phyloP scores from a whole-genome alignment of 768 basidiomycete species.

The Fibroporia radiculosa region DNA sequence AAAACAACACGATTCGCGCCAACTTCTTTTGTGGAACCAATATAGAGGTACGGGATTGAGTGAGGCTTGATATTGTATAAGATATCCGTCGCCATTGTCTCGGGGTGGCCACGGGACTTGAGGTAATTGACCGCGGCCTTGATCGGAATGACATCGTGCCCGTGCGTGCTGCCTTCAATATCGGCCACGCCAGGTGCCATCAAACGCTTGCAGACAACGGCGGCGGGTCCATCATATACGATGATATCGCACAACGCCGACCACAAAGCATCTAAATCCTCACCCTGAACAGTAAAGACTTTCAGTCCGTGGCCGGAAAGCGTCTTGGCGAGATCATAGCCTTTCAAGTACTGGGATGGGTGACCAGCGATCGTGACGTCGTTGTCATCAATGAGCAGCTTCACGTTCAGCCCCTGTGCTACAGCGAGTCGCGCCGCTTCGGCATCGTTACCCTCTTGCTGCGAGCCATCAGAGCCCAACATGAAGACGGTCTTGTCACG shows the following conservation, averaged over 20 bases:
- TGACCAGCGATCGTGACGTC: constrained; percentile 92
- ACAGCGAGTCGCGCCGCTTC: constrained; percentile 86
- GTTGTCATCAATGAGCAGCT: constrained; percentile 84
- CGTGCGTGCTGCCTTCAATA: constrained; percentile 73
- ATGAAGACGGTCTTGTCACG: constrained; percentile 71
- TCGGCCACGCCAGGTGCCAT: constrained; percentile 47
- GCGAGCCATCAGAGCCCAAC: constrained; percentile 84
- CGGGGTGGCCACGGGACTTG: constrained; percentile 47
- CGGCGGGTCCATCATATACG: constrained; percentile 66
- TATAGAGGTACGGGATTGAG: constrained; percentile 48
- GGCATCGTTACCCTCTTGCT: constrained; percentile 88
- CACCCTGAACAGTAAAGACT: constrained; percentile 66
- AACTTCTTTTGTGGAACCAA: constrained; percentile 65
- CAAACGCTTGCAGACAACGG: constrained; percentile 60
- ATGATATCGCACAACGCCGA: constrained; percentile 48
- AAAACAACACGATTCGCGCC: constrained; percentile 80
- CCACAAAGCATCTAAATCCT: constrained; percentile 78
- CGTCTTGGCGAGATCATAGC: constrained; percentile 64
- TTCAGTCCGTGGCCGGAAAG: constrained; percentile 78
- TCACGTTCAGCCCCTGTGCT: constrained; percentile 76
- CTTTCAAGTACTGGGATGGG: constrained; percentile 79
- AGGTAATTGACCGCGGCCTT: constrained; percentile 76
- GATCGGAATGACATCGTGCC: constrained; percentile 81
- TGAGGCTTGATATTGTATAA: constrained; percentile 59
- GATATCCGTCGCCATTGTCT: constrained; percentile 39